phyloP scores from a whole-genome alignment of 768 basidiomycete species.

The Suillus clintonianus region DNA sequence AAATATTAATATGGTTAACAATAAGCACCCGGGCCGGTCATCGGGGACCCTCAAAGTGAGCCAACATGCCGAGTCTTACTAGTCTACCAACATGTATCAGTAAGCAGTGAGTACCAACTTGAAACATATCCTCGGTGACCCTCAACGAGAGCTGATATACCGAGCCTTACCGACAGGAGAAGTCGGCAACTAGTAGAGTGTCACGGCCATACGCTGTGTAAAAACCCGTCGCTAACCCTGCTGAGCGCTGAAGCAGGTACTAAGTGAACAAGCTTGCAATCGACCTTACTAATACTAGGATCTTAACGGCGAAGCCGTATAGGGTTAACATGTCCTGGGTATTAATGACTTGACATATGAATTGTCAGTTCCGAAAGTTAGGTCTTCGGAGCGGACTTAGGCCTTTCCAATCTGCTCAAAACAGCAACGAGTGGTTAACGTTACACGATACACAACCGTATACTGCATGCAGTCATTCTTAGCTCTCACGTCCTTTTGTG shows the following conservation, averaged over 20 bases:
- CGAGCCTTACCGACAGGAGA: no score
- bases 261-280: background rate
- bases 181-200: background rate
- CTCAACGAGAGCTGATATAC: no score
- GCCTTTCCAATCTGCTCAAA: background rate
- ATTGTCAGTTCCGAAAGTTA: background rate
- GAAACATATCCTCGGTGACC: no score
- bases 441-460: slow-evolving; percentile 9
- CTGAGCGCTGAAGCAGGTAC: background rate
- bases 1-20: no score
- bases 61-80: background rate
- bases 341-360: background rate
- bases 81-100: no score
- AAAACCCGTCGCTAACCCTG: background rate
- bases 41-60: no score
- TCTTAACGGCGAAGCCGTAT: background rate
- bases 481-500: slow-evolving; percentile 24
- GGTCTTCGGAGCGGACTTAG: slow-evolving; percentile 5
- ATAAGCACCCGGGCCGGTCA: no score
- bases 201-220: background rate
- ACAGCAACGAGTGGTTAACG: slow-evolving; percentile 8
- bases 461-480: slow-evolving; percentile 4
- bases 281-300: background rate
- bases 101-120: no score
- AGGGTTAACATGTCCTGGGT: background rate